Evolutionary conservation across 768 basidiomycete genomes (phyloP).

Genomic region (Lactarius vividus): DNA sequence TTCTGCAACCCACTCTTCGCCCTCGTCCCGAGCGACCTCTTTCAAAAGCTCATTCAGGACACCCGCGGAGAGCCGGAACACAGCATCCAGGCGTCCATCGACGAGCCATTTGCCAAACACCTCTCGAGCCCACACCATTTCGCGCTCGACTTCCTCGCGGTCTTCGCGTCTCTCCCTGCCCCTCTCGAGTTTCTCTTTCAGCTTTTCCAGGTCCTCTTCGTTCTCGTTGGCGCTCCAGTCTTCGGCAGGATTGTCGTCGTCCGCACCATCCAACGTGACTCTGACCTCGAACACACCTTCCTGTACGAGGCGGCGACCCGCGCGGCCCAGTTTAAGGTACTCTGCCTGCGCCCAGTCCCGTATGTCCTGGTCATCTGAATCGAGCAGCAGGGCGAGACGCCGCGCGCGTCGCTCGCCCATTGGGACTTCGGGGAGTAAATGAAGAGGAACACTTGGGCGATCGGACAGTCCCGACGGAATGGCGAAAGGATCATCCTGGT

Average conservation of each 20-base stretch:
- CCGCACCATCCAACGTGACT: slow-evolving; percentile 9
- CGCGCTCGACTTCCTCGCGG: slow-evolving; percentile 25
- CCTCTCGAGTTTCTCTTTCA: slow-evolving; percentile 22
- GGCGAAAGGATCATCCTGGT: slow-evolving; percentile 15
- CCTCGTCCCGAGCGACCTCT: slow-evolving; percentile 25
- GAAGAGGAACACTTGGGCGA: slow-evolving; percentile 17
- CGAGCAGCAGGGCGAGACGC: slow-evolving; percentile 25
- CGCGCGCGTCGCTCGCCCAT: slow-evolving; percentile 22
- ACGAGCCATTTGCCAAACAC: slow-evolving; percentile 25
- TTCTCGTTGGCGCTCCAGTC: slow-evolving; percentile 22
- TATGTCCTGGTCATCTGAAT: slow-evolving; percentile 26
- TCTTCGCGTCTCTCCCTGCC: slow-evolving; percentile 21
- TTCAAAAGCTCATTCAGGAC: slow-evolving; percentile 25
- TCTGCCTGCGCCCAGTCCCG: slow-evolving; percentile 28
- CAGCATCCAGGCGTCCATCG: slow-evolving; percentile 25
- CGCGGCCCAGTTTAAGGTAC: slow-evolving; percentile 26
- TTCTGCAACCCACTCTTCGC: slow-evolving; percentile 23
- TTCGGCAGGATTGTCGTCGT: slow-evolving; percentile 15
- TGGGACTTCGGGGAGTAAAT: slow-evolving; percentile 23
- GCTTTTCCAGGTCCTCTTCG: slow-evolving; percentile 25
- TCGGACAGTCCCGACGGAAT: background rate
- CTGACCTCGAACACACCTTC: slow-evolving; percentile 28
- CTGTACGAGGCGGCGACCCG: slow-evolving; percentile 23
- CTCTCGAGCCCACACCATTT: slow-evolving; percentile 26
- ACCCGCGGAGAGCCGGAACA: slow-evolving; percentile 22